Conservation (phyloP, 306 rosid species). For the Cucurbita maxima region DNA sequence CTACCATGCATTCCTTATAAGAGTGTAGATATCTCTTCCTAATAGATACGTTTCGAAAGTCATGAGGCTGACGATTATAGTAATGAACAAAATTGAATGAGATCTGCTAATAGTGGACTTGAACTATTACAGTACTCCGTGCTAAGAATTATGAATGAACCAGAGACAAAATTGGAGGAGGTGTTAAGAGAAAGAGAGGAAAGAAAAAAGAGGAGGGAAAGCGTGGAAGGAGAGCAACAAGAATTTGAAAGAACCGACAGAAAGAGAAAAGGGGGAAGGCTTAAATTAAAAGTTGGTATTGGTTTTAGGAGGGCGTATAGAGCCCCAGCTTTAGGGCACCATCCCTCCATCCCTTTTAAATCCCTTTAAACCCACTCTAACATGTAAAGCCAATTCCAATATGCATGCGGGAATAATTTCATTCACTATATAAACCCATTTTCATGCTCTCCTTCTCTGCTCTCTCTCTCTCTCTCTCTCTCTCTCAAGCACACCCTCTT, state of each 20-base stretch:
- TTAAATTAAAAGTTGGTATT: background rate
- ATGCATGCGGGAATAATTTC: constrained; percentile 74
- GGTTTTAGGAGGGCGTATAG: background rate
- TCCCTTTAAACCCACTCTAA: constrained; percentile 10
- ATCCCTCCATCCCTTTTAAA: background rate
- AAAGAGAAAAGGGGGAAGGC: background rate
- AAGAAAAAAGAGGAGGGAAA: background rate
- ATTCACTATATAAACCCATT: background rate
- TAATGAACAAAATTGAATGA: no score
- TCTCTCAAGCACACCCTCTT: background rate
- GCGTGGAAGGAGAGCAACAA: background rate
- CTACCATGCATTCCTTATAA: no score
- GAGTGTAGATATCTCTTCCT: no score
- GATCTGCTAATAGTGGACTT: no score
- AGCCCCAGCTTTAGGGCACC: constrained; percentile 4
- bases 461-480: no score
- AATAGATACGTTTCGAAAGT: no score
- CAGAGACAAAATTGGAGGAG: no score
- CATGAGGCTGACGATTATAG: no score
- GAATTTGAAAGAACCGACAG: background rate
- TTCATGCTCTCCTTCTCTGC: no score
- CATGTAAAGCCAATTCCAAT: constrained; percentile 22
- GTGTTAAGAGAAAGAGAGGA: background rate
- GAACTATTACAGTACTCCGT: no score
- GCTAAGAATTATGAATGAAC: no score